Base-by-base conservation (phyloP, 1,139 yeast genomes). In the Geotrichum citri-aurantii region DNA sequence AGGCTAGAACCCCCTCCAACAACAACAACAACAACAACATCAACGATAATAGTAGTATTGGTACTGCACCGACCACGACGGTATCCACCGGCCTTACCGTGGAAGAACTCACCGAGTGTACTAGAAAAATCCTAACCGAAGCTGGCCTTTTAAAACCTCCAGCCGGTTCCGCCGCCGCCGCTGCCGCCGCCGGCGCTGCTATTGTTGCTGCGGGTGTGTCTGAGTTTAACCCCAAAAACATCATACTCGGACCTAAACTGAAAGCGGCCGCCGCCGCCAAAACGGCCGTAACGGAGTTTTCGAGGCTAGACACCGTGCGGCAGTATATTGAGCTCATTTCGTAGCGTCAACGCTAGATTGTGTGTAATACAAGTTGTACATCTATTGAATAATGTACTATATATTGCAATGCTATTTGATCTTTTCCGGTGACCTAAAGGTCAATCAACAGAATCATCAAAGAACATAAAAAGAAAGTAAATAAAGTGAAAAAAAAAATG, bases 261-360 rank as follows among this genome's bases (percentile, higher is more conserved):
- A 37, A 37, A 17, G 44, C 44, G 10, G 44, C 44, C 1, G 44
- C 44, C 2, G 44, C 44, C 6, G 14, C 19, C n/a, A 37, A n/a
- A 7, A 17, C 19, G 10, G 10, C 17, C 10, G 19, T 37, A 2
- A n/a, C 44, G 3, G 48, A 50, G 6, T 50, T 50, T 50, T 50
- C 54, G 19, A 12, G 48, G 8, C 23, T 50, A 17, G 54, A 50
- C 12, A 50, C 54, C 2, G 54, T 46, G 24, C 26, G 47, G 48
- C 54, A 50, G 29, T 50, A 50, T 23, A 37, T 50, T 50, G 54
- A 50, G 19, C n/a, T 40, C 23, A 37, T 37, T 37, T 37, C 44
- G 7, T 37, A 37, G 10, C 8, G n/a, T n/a, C n/a, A n/a, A n/a
- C n/a, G n/a, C n/a, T n/a, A n/a, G n/a, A n/a, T n/a, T n/a, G n/a